Evolutionary conservation across 306 rosid genomes (phyloP).

Genomic region (barrel medic (Medicago truncatula)): MtrunA17r5.0-ANR NC_053042.1:7137501-7138000

Average conservation of each 20-base stretch:
- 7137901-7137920: not conserved
- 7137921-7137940: not conserved
- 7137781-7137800: conserved; percentile 15
- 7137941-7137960: conserved; percentile 44
- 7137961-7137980: conserved; percentile 11
- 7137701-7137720: not conserved
- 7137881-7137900: too few species aligned
- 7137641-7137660: conserved; percentile 33
- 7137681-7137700: not conserved
- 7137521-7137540: conserved; percentile 21
- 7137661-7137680: conserved; percentile 20
- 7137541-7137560: conserved; percentile 37
- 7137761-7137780: not conserved
- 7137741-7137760: not conserved
- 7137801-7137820: conserved; percentile 5
- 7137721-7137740: not conserved
- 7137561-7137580: conserved; percentile 22
- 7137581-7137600: conserved; percentile 25
- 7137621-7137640: conserved; percentile 28
- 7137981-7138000: not conserved
- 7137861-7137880: conserved; percentile 19
- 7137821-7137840: conserved; percentile 36
- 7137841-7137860: not conserved
- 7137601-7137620: conserved; percentile 22
- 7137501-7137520: conserved; percentile 32